These are phyloP conservation scores for Alternaria postmessia DNA, from an alignment of 2,329 filamentous ascomycete species.

Conservation along the genomic window DNA sequence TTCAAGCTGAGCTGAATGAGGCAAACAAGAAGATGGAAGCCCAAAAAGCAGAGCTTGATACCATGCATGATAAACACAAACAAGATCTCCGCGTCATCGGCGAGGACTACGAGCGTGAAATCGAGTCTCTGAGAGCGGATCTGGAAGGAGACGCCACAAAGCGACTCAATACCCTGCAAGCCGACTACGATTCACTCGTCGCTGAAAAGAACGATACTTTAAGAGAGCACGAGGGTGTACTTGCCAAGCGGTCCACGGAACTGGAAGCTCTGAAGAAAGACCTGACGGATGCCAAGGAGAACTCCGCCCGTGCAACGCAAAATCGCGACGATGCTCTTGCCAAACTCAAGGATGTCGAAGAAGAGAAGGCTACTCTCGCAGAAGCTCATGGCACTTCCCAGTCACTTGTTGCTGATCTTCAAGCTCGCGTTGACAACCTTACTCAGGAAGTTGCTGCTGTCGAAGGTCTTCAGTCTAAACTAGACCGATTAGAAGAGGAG, in stretches of 20 bases:
- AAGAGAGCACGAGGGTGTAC: conserved; percentile 33
- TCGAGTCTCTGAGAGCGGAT: conserved; percentile 46
- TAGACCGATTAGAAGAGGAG: conserved; percentile 28
- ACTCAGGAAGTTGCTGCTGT: conserved; percentile 17
- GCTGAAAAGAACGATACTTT: conserved; percentile 37
- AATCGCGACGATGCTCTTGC: conserved; percentile 32
- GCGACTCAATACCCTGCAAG: conserved; percentile 41
- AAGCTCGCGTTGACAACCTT: conserved; percentile 33
- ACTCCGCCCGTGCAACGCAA: conserved; percentile 34
- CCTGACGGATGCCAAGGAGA: conserved; percentile 28
- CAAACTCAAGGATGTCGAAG: conserved; percentile 33
- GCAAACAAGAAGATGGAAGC: conserved; percentile 35
- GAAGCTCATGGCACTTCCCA: conserved; percentile 35
- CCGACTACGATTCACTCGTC: conserved; percentile 42
- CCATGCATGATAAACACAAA: conserved; percentile 35
- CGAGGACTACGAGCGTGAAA: conserved; percentile 46
- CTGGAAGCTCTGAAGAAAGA: conserved; percentile 33
- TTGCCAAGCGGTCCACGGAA: conserved; percentile 30
- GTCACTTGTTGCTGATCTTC: conserved; percentile 31
- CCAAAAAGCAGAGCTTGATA: conserved; percentile 41
- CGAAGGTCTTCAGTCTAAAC: conserved; percentile 21
- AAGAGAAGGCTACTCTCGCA: conserved; percentile 33
- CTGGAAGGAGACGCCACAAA: conserved; percentile 49
- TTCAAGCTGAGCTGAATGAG: conserved; percentile 38
- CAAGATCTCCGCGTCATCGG: conserved; percentile 42